Conservation (phyloP, 2,329 filamentous ascomycete genomes). For the Diplodia sapinea region DNA sequence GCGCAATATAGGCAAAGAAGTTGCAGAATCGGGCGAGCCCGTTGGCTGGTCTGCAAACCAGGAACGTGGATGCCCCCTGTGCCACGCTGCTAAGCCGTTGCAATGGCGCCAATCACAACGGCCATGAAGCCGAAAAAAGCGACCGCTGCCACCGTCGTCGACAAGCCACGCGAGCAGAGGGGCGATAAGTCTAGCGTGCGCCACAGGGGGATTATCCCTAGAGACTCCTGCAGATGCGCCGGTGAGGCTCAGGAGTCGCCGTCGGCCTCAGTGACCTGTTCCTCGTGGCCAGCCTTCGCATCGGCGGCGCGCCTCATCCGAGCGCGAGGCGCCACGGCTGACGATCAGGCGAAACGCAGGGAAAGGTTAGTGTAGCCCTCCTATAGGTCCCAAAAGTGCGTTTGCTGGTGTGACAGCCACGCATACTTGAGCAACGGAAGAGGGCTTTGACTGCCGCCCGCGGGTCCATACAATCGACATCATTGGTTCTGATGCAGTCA, state of each 20-base stretch:
- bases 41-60: neutral
- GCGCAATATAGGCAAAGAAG: constrained; percentile 3
- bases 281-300: neutral
- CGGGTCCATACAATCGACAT: neutral
- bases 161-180: constrained; percentile 10
- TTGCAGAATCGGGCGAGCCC: constrained; percentile 1
- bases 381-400: neutral
- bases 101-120: constrained; percentile 23
- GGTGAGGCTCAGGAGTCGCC: neutral
- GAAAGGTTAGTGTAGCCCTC: neutral
- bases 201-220: constrained; percentile 7
- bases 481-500: neutral
- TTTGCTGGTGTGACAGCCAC: neutral
- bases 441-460: neutral
- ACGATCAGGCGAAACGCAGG: constrained; percentile 11
- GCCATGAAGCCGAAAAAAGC: constrained; percentile 1
- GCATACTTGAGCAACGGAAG: neutral
- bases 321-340: neutral
- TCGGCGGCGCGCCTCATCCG: neutral
- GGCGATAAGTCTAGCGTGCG: neutral
- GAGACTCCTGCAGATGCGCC: neutral
- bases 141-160: constrained; percentile 2
- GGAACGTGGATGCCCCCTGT: constrained; percentile 17
- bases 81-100: constrained; percentile 7
- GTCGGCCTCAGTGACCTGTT: neutral